A percentile compares a stretch with the other conserved stretches of the same genome.
Evolutionary conservation across 805 yeast genomes (phyloP).

Genomic region (Starmerella kuoi): DNA sequence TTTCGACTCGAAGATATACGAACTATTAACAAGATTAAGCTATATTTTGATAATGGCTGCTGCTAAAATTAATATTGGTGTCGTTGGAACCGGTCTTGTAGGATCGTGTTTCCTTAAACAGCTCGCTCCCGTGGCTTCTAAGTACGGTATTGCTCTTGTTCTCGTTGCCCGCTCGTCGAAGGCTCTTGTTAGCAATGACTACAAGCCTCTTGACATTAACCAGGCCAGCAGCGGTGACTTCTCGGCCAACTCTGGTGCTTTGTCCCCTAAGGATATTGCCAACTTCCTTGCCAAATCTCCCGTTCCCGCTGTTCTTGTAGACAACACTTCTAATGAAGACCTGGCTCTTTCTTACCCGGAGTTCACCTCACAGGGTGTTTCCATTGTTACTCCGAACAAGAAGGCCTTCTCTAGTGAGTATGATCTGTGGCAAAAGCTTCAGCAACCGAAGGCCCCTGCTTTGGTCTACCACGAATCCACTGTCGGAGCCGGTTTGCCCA

Average conservation of each 20-base stretch:
- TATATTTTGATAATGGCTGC: no score
- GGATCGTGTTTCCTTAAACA: constrained; percentile 86
- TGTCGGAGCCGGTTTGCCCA: constrained; percentile 97
- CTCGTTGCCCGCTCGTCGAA: constrained; percentile 64
- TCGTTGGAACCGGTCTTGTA: constrained; percentile 86
- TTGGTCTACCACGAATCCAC: constrained; percentile 96
- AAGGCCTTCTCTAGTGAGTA: constrained; percentile 83
- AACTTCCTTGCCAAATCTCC: constrained; percentile 54
- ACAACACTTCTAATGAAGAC: constrained; percentile 78
- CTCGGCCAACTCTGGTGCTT: constrained; percentile 37
- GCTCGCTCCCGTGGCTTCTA: constrained; percentile 38
- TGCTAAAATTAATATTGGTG: constrained; percentile 42
- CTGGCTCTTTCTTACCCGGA: constrained; percentile 68
- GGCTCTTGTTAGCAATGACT: constrained; percentile 57
- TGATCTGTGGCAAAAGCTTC: constrained; percentile 62
- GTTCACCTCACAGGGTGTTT: constrained; percentile 64
- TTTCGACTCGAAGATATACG: no score
- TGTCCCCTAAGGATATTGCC: constrained; percentile 47
- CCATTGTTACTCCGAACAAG: constrained; percentile 96
- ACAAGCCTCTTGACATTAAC: constrained; percentile 53
- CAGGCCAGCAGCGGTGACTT: constrained; percentile 50
- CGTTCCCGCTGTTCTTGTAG: constrained; percentile 71
- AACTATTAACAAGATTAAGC: no score
- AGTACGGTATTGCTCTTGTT: constrained; percentile 60
- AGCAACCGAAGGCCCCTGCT: constrained; percentile 48